Evolutionary conservation across 495 filamentous ascomycete genomes (phyloP).

Genomic region (Margaritispora aquatica): DNA sequence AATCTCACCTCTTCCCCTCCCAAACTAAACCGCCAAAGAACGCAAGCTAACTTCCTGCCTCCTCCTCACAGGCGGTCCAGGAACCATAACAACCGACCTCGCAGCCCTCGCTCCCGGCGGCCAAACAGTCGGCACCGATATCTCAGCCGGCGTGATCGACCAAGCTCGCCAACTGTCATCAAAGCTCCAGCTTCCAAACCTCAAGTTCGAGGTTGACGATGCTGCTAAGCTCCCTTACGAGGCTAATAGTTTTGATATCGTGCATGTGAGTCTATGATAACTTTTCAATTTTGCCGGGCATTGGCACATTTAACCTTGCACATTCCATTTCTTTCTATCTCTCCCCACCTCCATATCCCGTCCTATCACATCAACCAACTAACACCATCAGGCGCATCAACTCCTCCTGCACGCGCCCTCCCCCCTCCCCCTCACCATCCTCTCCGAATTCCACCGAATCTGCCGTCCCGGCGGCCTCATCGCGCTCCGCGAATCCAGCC

Average conservation of each 20-base stretch:
- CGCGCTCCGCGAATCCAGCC: conserved; percentile 39
- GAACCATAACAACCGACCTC: conserved; percentile 49
- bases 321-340: too few relatives aligned
- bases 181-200: conserved; percentile 26
- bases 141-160: conserved; percentile 11
- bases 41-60: too few relatives aligned
- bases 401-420: conserved; percentile 46
- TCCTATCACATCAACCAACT: too few relatives aligned
- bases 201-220: conserved; percentile 28
- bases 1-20: too few relatives aligned
- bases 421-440: conserved; percentile 30
- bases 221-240: neutral
- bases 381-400: too few relatives aligned
- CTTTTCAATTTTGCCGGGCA: too few relatives aligned
- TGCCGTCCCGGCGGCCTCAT: conserved; percentile 46
- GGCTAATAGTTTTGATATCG: conserved; percentile 44
- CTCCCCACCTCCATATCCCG: too few relatives aligned
- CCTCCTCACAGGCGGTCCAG: too few relatives aligned
- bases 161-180: too few relatives aligned
- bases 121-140: conserved; percentile 28
- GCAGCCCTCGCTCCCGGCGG: conserved; percentile 41
- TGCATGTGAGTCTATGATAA: too few relatives aligned
- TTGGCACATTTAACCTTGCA: too few relatives aligned
- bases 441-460: conserved; percentile 45
- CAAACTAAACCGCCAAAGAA: too few relatives aligned